Evolutionary conservation across 805 yeast genomes (phyloP).

Genomic region (Diddensiella santjacobensis): DNA sequence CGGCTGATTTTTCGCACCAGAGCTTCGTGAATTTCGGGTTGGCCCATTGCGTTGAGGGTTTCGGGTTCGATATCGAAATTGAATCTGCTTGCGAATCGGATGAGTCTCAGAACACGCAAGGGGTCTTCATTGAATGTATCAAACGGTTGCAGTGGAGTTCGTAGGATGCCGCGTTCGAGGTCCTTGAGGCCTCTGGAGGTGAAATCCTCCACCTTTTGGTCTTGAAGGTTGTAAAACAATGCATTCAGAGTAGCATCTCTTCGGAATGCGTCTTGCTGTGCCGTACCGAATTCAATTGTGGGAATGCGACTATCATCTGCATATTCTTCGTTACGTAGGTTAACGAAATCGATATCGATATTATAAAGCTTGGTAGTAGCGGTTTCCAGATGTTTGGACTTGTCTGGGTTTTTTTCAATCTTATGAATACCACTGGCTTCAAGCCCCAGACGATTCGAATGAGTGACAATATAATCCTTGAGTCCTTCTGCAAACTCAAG

Average conservation of each 20-base stretch:
- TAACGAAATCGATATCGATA: conserved; percentile 90
- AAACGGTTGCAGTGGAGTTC: conserved; percentile 84
- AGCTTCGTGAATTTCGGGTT: conserved; percentile 51
- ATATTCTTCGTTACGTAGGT: conserved; percentile 82
- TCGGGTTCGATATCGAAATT: conserved; percentile 59
- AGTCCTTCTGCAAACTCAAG: conserved; percentile 74
- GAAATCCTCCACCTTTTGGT: conserved; percentile 72
- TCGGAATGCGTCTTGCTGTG: conserved; percentile 84
- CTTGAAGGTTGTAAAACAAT: conserved; percentile 75
- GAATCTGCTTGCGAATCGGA: conserved; percentile 81
- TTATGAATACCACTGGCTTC: conserved; percentile 56
- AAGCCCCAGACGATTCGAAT: conserved; percentile 30
- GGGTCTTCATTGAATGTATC: conserved; percentile 94
- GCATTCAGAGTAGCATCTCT: conserved; percentile 96
- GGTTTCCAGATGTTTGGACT: conserved; percentile 93
- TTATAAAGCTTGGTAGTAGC: conserved; percentile 86
- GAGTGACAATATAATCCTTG: conserved; percentile 42
- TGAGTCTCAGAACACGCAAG: conserved; percentile 74
- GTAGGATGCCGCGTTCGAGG: conserved; percentile 59
- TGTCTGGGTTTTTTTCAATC: conserved; percentile 89
- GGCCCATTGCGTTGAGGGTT: conserved; percentile 60
- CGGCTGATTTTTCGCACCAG: conserved; percentile 74
- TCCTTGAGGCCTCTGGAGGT: conserved; percentile 76
- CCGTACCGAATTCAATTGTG: conserved; percentile 75
- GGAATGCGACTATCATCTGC: conserved; percentile 87